Conservation (phyloP, 345 rosid species). For the Citrus sp. region DNA sequence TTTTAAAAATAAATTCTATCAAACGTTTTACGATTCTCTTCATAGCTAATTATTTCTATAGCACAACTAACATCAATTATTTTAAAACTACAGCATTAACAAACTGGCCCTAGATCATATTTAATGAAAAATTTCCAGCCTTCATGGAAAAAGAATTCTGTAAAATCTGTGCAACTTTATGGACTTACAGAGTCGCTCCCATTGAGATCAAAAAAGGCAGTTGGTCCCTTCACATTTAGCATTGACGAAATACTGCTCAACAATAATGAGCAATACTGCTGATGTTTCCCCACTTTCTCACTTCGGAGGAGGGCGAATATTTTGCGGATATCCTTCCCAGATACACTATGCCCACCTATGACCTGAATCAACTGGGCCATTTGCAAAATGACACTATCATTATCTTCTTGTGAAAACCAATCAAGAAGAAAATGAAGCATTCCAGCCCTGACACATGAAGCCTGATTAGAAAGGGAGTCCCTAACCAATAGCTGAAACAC, state of each 20-base stretch:
- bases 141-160: background rate
- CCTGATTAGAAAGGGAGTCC: constrained; percentile 87
- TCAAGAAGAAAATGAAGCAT: constrained; percentile 91
- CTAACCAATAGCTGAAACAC: constrained; percentile 76
- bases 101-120: background rate
- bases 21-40: no score
- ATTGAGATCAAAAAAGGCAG: constrained; percentile 86
- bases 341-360: constrained; percentile 95
- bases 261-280: constrained; percentile 80
- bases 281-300: constrained; percentile 80
- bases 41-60: no score
- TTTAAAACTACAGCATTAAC: no score
- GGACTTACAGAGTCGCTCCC: constrained; percentile 88
- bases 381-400: constrained; percentile 68
- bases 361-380: constrained; percentile 84
- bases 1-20: no score
- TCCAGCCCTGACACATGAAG: constrained; percentile 90
- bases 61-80: no score
- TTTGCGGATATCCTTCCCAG: constrained; percentile 97
- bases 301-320: constrained; percentile 92
- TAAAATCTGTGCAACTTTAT: background rate
- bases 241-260: constrained; percentile 75
- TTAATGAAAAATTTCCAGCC: background rate
- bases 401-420: constrained; percentile 87
- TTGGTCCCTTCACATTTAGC: constrained; percentile 97